These are phyloP conservation scores for Iodosphaeria phyllophila DNA, from an alignment of 2,329 filamentous ascomycete species.

Conservation along the genomic window DNA sequence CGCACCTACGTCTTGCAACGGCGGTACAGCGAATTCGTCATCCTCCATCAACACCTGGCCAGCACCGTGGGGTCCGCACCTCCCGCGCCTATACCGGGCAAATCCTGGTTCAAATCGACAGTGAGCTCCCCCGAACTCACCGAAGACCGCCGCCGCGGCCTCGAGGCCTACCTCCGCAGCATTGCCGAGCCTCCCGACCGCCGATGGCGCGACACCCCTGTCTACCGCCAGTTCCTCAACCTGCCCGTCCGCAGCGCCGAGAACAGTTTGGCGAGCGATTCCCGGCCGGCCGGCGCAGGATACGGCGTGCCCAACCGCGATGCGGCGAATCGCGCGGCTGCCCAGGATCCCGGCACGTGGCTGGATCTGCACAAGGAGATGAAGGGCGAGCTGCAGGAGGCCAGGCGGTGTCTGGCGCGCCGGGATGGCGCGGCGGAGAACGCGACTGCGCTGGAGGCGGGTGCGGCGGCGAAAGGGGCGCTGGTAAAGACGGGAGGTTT, in stretches of 20 bases:
- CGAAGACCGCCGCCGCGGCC: conserved; percentile 45
- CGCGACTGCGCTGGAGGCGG: conserved; percentile 36
- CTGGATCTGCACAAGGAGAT: conserved; percentile 58
- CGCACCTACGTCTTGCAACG: conserved; percentile 61
- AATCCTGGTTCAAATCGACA: conserved; percentile 63
- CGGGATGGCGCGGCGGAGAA: conserved; percentile 40
- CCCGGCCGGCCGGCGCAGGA: conserved; percentile 25
- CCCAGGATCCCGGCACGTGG: conserved; percentile 50
- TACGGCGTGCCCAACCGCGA: conserved; percentile 12
- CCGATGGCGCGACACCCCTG: conserved; percentile 54
- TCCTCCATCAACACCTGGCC: conserved; percentile 44
- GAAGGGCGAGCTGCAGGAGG: conserved; percentile 51
- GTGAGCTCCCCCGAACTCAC: conserved; percentile 50
- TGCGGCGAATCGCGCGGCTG: conserved; percentile 20
- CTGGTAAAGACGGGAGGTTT: conserved; percentile 50
- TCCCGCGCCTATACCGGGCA: conserved; percentile 48
- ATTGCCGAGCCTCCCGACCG: conserved; percentile 58
- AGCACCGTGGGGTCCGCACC: conserved; percentile 42
- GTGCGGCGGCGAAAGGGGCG: conserved; percentile 55
- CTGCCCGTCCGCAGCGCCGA: conserved; percentile 34
- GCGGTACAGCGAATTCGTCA: conserved; percentile 63
- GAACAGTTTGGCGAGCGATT: conserved; percentile 28
- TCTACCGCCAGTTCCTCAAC: conserved; percentile 58
- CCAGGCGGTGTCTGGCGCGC: conserved; percentile 43
- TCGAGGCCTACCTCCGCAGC: conserved; percentile 54